These are phyloP conservation scores for Crithidia acanthocephali DNA, from an alignment of 208 protist genomes.

Conservation along the genomic window DNA sequence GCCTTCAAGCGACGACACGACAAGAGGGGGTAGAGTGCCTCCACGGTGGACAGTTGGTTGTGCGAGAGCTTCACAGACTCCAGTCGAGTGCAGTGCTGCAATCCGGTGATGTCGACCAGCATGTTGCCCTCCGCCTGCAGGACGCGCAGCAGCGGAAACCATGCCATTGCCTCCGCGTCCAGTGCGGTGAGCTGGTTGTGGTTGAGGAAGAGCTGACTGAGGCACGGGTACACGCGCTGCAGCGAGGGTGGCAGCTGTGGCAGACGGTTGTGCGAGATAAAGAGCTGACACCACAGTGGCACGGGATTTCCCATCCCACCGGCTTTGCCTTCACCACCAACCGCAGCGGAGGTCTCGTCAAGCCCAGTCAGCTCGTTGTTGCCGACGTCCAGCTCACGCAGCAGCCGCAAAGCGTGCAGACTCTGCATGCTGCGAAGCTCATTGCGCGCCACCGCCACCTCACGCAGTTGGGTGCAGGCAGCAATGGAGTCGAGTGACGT, in stretches of 20 bases:
- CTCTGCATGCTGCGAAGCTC: constrained; percentile 36
- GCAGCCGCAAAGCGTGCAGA: constrained; percentile 37
- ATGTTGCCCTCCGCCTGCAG: constrained; percentile 81
- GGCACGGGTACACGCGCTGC: constrained; percentile 34
- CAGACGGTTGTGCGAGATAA: constrained; percentile 68
- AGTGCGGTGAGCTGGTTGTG: constrained; percentile 52
- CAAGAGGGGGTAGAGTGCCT: constrained; percentile 46
- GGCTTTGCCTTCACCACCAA: background rate
- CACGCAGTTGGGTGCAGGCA: constrained; percentile 46
- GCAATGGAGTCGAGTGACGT: constrained; percentile 45
- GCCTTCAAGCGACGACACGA: constrained; percentile 46
- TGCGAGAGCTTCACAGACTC: constrained; percentile 55
- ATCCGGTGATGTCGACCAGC: constrained; percentile 56
- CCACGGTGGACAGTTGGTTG: constrained; percentile 53
- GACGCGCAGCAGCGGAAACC: constrained; percentile 71
- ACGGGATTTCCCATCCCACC: constrained; percentile 5
- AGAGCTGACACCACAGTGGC: constrained; percentile 61
- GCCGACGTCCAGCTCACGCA: constrained; percentile 69
- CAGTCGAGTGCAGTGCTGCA: constrained; percentile 65
- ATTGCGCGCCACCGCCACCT: constrained; percentile 63
- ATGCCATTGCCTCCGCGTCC: constrained; percentile 35
- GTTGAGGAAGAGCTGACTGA: constrained; percentile 83
- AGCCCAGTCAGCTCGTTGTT: constrained; percentile 54
- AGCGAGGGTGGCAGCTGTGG: constrained; percentile 3
- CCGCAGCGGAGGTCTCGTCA: constrained; percentile 1